Evolutionary conservation across 1,284 basidiomycete genomes (phyloP).

Genomic region (Mycosarcoma maydis): DNA sequence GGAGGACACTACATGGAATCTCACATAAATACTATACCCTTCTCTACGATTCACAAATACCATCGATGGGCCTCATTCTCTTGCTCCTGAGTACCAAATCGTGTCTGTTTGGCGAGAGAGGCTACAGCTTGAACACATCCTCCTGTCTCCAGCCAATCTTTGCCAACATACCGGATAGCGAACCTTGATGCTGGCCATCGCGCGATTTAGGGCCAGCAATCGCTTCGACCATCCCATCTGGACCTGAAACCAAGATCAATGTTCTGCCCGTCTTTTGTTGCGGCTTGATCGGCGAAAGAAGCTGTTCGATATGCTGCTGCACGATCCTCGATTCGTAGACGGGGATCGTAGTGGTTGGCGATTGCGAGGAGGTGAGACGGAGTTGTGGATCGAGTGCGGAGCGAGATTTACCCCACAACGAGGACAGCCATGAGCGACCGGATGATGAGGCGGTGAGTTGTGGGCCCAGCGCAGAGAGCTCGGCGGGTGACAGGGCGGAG

Average conservation of each 20-base stretch:
- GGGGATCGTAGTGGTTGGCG: conserved; percentile 7
- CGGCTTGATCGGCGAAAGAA: neutral
- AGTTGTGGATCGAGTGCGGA: conserved; percentile 8
- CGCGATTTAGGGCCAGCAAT: conserved; percentile 40
- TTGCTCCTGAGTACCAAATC: too few relatives aligned
- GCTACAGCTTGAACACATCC: conserved; percentile 47
- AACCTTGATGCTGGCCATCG: conserved; percentile 39
- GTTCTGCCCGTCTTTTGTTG: neutral
- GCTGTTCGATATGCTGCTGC: conserved; percentile 18
- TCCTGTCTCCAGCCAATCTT: conserved; percentile 22
- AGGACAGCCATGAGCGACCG: conserved; percentile 6
- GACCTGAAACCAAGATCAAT: conserved; percentile 45
- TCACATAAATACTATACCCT: conserved; percentile 4
- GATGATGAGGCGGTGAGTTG: conserved; percentile 1
- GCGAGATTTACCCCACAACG: conserved; percentile 1
- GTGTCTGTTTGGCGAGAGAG: neutral
- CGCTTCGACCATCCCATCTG: conserved; percentile 43
- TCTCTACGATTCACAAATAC: too few relatives aligned
- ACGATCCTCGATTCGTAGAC: conserved; percentile 41
- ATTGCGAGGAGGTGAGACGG: conserved; percentile 4
- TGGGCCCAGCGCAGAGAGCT: conserved; percentile 4
- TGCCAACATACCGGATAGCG: conserved; percentile 27
- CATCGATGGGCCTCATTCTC: too few relatives aligned
- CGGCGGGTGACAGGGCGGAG: neutral
- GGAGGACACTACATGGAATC: neutral